phyloP scores from a whole-genome alignment of 176 grass and related monocot species.

The Oryza glumipatula region DNA sequence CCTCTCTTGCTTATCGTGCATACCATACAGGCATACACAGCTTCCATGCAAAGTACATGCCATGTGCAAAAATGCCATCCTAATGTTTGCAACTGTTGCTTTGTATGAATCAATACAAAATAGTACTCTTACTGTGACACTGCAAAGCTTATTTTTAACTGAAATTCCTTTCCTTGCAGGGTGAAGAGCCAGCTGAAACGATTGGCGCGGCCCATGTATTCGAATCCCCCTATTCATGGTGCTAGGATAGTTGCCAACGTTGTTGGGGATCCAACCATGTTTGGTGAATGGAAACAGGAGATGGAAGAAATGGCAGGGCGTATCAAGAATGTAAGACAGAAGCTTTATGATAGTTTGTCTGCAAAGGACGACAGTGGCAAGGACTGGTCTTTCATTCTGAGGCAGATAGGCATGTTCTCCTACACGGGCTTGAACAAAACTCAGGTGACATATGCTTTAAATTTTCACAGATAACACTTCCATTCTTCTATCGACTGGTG shows the following conservation, averaged over 20 bases:
- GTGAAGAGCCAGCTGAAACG: slow-evolving; percentile 99
- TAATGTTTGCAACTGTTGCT: not conserved
- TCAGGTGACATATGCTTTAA: slow-evolving; percentile 53
- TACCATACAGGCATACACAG: not conserved
- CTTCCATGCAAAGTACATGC: not conserved
- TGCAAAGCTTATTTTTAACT: not conserved
- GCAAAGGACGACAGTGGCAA: slow-evolving; percentile 82
- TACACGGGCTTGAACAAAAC: slow-evolving; percentile 86
- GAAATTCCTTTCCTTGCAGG: slow-evolving; percentile 42
- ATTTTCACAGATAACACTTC: not conserved
- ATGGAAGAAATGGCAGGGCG: slow-evolving; percentile 92
- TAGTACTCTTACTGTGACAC: not conserved
- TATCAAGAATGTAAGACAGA: slow-evolving; percentile 91
- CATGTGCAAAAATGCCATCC: not conserved
- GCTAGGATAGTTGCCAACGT: slow-evolving; percentile 91
- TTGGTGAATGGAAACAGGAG: slow-evolving; percentile 94
- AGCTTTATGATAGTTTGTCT: slow-evolving; percentile 71
- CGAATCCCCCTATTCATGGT: slow-evolving; percentile 88
- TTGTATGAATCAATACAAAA: not conserved
- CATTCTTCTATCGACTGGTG: not conserved
- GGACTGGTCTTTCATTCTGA: slow-evolving; percentile 95
- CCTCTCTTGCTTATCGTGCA: too few relatives aligned
- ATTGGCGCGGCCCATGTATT: slow-evolving; percentile 93
- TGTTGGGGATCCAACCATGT: slow-evolving; percentile 83
- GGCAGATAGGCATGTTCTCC: slow-evolving; percentile 99